These are phyloP conservation scores for Trichoderma guizhouense DNA, from an alignment of 2,329 filamentous ascomycete genomes.

Conservation along the genomic window DNA sequence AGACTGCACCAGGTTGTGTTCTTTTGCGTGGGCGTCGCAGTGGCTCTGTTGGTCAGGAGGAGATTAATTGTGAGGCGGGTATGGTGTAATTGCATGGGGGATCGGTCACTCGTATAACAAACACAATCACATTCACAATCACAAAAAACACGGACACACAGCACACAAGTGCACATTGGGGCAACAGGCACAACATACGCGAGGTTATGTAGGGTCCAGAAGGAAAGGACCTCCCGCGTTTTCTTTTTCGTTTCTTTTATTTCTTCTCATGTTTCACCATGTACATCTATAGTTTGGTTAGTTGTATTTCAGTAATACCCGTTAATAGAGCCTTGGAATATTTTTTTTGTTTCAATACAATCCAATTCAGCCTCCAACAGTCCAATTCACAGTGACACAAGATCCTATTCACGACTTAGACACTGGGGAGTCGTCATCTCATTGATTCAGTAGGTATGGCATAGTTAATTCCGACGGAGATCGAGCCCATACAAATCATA, in stretches of 20 bases:
- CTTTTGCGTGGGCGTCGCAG: conserved; percentile 23
- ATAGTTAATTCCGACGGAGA: neutral
- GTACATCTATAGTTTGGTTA: neutral
- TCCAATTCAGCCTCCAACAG: neutral
- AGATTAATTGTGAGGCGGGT: conserved; percentile 22
- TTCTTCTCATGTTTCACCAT: neutral
- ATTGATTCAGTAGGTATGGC: neutral
- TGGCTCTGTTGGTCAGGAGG: conserved; percentile 22
- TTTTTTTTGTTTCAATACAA: neutral
- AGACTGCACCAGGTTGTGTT: conserved; percentile 20
- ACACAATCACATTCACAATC: neutral
- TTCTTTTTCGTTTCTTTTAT: neutral
- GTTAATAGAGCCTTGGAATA: neutral
- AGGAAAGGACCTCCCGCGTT: neutral
- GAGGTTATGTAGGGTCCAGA: neutral
- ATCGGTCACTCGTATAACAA: conserved; percentile 5
- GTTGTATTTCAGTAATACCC: neutral
- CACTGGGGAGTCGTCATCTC: neutral
- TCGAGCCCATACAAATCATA: neutral
- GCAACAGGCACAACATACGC: neutral
- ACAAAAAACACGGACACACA: neutral
- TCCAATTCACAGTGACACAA: neutral
- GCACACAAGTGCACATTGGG: neutral
- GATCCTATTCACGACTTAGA: neutral
- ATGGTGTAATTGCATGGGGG: conserved; percentile 15